Evolutionary conservation across 2,329 filamentous ascomycete genomes (phyloP).

Genomic region (Neofusicoccum laricinum): DNA sequence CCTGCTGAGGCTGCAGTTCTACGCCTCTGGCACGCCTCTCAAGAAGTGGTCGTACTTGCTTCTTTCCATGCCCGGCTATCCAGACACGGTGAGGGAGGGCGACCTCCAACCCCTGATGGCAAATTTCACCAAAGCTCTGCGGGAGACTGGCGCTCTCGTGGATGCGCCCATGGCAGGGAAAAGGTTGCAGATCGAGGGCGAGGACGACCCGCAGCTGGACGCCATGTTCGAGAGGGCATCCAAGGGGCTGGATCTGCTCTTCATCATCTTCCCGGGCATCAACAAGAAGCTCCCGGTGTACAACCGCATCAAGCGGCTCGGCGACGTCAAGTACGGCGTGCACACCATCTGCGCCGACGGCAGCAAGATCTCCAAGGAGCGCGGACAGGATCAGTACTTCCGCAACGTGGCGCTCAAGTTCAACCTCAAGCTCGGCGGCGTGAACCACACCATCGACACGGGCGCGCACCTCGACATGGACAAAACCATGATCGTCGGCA

Average conservation of each 20-base stretch:
- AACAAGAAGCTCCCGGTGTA: constrained; percentile 27
- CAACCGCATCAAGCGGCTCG: constrained; percentile 26
- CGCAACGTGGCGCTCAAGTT: constrained; percentile 57
- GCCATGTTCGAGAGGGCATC: constrained; percentile 62
- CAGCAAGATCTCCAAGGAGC: constrained; percentile 34
- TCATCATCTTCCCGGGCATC: constrained; percentile 28
- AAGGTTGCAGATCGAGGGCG: constrained; percentile 46
- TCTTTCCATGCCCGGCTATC: not conserved
- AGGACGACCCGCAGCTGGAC: constrained; percentile 33
- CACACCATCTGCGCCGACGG: constrained; percentile 25
- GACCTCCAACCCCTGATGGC: not conserved
- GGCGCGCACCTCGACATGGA: constrained; percentile 53
- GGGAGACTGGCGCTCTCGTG: constrained; percentile 65
- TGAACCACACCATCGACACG: constrained; percentile 61
- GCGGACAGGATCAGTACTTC: constrained; percentile 34
- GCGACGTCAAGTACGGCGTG: constrained; percentile 22
- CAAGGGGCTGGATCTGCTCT: constrained; percentile 47
- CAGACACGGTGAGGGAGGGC: not conserved
- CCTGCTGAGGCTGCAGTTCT: constrained; percentile 41
- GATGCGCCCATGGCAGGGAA: constrained; percentile 65
- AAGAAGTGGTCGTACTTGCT: constrained; percentile 9
- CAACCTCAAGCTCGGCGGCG: constrained; percentile 39
- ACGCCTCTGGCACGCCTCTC: not conserved
- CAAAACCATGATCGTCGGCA: constrained; percentile 81
- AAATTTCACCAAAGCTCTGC: constrained; percentile 61